Evolutionary conservation across 148 eudicot genomes (phyloP).

Genomic region (Camellia granthamiana): DNA sequence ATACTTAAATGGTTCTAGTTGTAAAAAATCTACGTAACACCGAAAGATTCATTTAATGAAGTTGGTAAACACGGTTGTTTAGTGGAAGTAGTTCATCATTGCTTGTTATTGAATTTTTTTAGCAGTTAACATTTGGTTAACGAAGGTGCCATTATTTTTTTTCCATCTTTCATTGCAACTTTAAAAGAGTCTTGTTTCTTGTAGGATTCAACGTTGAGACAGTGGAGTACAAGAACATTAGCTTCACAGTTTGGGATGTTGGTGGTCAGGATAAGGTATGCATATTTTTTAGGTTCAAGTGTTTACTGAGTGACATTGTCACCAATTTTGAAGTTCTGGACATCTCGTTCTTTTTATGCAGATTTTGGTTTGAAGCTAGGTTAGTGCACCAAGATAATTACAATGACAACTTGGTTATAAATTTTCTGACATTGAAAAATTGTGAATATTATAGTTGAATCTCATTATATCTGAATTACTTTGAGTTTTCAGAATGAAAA

Average conservation of each 20-base stretch:
- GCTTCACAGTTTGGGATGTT: slow-evolving; percentile 35
- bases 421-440: not conserved
- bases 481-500: not conserved
- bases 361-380: not conserved
- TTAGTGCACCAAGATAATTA: not conserved
- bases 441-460: not conserved
- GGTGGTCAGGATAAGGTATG: slow-evolving; percentile 33
- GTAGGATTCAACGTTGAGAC: slow-evolving; percentile 29
- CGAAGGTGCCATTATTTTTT: not conserved
- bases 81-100: not conserved
- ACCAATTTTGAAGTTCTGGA: not conserved
- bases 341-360: not conserved
- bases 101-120: not conserved
- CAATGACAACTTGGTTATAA: not conserved
- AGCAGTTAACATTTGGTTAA: not conserved
- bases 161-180: not conserved
- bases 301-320: not conserved
- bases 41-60: not conserved
- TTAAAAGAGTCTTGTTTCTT: not conserved
- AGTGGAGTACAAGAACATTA: slow-evolving; percentile 31
- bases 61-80: not conserved
- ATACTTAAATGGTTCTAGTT: not conserved
- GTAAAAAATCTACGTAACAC: not conserved
- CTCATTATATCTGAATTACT: not conserved
- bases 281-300: not conserved